phyloP scores from a whole-genome alignment of 371 early-diverging fungal genomes.

The Chytridium lagenaria region DNA sequence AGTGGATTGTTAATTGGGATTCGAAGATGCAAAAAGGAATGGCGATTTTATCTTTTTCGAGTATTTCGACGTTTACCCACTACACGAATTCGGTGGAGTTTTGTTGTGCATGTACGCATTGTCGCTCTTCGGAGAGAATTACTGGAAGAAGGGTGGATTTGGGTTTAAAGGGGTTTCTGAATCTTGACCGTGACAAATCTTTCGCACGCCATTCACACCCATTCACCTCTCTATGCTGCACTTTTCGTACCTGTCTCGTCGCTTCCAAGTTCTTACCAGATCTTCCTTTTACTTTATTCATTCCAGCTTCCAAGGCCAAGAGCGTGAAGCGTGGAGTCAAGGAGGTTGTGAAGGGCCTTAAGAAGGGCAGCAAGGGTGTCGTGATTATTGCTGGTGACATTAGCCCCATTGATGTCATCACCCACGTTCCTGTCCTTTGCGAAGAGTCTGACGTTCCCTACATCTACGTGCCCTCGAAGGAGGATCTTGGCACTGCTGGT shows the following conservation, averaged over 20 bases:
- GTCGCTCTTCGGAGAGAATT: too few species aligned
- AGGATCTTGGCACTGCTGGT: slow-evolving; percentile 89
- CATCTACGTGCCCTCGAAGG: slow-evolving; percentile 92
- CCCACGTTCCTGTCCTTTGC: slow-evolving; percentile 97
- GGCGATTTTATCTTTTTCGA: too few species aligned
- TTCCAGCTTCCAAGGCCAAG: slow-evolving; percentile 86
- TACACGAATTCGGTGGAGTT: too few species aligned
- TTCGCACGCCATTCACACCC: too few species aligned
- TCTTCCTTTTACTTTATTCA: background rate
- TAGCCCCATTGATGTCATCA: slow-evolving; percentile 96
- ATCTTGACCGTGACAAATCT: too few species aligned
- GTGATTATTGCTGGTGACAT: slow-evolving; percentile 96
- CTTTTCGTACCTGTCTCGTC: background rate
- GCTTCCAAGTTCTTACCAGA: background rate
- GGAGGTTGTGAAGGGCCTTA: slow-evolving; percentile 95
- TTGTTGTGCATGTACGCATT: too few species aligned
- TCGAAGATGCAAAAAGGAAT: too few species aligned
- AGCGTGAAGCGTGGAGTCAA: slow-evolving; percentile 94
- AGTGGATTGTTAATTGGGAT: too few species aligned
- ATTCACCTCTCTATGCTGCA: background rate
- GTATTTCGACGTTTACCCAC: too few species aligned
- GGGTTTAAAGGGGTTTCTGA: too few species aligned
- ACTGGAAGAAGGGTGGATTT: too few species aligned
- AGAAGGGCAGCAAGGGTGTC: slow-evolving; percentile 94
- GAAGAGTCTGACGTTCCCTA: slow-evolving; percentile 96